These are phyloP conservation scores for Ophiosphaerella herpotricha DNA, from an alignment of 2,329 filamentous ascomycete genomes.

Conservation along the genomic window DNA sequence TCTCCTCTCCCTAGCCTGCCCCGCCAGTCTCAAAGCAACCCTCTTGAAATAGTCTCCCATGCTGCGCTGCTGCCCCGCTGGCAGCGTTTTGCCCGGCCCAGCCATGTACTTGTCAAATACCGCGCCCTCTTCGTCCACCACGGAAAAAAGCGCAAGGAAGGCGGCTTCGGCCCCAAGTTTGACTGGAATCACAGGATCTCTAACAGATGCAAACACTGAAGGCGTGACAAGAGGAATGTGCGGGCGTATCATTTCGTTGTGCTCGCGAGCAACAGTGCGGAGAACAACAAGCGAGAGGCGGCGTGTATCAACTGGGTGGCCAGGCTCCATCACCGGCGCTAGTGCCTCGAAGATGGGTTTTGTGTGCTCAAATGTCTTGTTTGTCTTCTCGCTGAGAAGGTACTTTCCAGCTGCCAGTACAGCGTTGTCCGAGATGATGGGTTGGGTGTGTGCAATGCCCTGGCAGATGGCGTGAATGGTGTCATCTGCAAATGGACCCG, in stretches of 20 bases:
- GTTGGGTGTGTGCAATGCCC: constrained; percentile 72
- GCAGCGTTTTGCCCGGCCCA: constrained; percentile 66
- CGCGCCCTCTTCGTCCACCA: constrained; percentile 81
- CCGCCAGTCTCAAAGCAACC: constrained; percentile 81
- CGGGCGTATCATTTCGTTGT: constrained; percentile 79
- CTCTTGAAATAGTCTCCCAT: constrained; percentile 98
- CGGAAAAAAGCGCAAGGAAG: constrained; percentile 87
- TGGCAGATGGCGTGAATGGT: constrained; percentile 76
- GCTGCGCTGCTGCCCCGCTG: constrained; percentile 76
- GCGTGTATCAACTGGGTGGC: constrained; percentile 78
- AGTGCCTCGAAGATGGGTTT: constrained; percentile 82
- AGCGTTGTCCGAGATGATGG: constrained; percentile 85
- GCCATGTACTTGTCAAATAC: constrained; percentile 92
- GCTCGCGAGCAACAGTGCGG: constrained; percentile 78
- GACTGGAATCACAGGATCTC: constrained; percentile 90
- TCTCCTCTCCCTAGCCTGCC: constrained; percentile 82
- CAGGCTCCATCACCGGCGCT: constrained; percentile 74
- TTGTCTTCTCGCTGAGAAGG: constrained; percentile 68
- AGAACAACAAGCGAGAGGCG: constrained; percentile 85
- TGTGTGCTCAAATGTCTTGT: constrained; percentile 73
- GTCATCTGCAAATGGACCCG: constrained; percentile 72
- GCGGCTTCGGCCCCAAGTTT: constrained; percentile 94
- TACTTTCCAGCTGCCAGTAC: constrained; percentile 92
- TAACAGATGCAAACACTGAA: constrained; percentile 84
- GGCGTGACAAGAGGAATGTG: constrained; percentile 80